Evolutionary conservation across 345 rosid genomes (phyloP), one percentile per base, ranked within the genome.

Genomic region (Eucalyptus viminalis): DNA sequence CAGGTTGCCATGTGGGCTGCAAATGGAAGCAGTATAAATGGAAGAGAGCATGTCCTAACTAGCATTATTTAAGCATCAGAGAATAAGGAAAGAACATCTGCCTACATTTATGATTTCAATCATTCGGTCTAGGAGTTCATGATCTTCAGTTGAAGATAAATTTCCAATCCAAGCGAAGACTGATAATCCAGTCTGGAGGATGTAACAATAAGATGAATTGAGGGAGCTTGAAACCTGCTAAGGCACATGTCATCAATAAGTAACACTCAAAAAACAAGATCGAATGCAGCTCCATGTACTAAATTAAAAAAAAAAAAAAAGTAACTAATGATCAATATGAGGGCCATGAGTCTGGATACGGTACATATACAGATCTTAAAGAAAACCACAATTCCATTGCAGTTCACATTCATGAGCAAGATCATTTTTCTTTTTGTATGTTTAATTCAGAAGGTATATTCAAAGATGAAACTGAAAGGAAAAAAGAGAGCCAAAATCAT

Each of bases 201-300:
- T 95, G 95, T 94, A 96, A 87, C 97, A 96, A 90, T 94, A 93
- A 67, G 97, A 95, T 47, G 99, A 97, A 88, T 96, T 96, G 90
- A 97, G 91, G 87, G 95, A 95, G 87, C 93, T 89, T 90, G 99
- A 90, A 80, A 91, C 94, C 99, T 97, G 95, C 89, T 88, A 87
- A 12, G 89, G 87, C 43, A 37, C 88, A 86, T 90, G 89, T 89
- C 85, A 89, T 54, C 56, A 90, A 88, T 86, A 86, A 72, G 27
- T 54, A 86, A 60, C 31, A 80, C n/a, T 87, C 45, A 72, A 87
- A 86, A 83, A 43, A 47, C 37, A 29, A 76, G 83, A 51, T 86
- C n/a, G 45, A 47, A 53, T 60, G 45, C 72, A 12, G 85, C 88
- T 37, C 65, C 76, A 72, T 7, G 29, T 72, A 88, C 47, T n/a